Conservation (phyloP, 805 yeast species). For the Blastobotrys terrestris region DNA sequence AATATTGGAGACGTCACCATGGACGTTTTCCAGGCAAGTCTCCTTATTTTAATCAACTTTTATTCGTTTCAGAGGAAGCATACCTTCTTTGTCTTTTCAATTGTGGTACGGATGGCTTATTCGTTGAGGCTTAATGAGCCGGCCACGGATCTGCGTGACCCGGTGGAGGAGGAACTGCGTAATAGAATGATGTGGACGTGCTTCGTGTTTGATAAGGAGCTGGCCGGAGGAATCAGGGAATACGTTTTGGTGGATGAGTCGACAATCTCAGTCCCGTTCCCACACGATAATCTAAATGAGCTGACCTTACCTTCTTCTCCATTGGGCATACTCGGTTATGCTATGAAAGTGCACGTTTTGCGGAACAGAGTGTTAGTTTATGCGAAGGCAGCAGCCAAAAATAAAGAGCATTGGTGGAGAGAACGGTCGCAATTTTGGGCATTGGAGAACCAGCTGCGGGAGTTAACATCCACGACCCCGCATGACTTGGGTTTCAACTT, state of each 20-base stretch:
- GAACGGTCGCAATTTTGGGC: background rate
- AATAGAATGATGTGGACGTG: background rate
- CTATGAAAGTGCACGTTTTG: background rate
- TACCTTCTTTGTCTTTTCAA: background rate
- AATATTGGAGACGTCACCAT: background rate
- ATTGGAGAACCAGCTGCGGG: background rate
- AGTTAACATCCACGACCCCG: background rate
- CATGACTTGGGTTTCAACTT: background rate
- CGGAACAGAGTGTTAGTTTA: background rate
- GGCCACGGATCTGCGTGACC: background rate
- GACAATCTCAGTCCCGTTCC: background rate
- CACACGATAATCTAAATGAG: background rate
- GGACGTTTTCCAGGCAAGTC: background rate
- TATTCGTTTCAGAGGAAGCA: background rate
- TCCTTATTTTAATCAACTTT: background rate
- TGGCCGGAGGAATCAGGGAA: background rate
- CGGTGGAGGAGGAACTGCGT: background rate
- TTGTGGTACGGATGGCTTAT: background rate
- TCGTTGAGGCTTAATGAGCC: background rate
- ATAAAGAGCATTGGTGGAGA: background rate
- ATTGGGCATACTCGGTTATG: background rate
- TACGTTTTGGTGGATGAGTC: background rate
- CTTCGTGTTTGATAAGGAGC: background rate
- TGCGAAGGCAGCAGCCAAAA: background rate
- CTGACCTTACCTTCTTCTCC: background rate